Percentiles rank a stretch among this genome's conserved stretches.
These are phyloP conservation scores for Nakazawaea wickerhamii DNA, from an alignment of 805 yeast genomes.

Conservation along the genomic window DNA sequence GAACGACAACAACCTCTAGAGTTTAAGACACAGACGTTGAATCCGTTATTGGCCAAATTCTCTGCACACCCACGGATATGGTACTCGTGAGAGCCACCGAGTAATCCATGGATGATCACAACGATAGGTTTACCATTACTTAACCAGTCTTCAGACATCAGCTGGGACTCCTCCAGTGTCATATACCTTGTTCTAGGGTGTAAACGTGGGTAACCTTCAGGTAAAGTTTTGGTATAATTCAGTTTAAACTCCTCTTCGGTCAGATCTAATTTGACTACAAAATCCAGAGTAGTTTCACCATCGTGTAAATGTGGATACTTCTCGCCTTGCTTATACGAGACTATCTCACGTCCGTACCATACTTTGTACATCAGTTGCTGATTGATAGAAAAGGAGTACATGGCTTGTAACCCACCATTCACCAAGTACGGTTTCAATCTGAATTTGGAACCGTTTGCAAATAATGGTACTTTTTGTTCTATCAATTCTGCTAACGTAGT, in stretches of 20 bases:
- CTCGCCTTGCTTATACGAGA: constrained; percentile 32
- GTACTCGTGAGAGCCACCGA: constrained; percentile 78
- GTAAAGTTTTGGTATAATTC: constrained; percentile 34
- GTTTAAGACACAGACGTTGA: constrained; percentile 55
- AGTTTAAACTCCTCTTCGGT: constrained; percentile 22
- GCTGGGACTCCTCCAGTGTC: constrained; percentile 36
- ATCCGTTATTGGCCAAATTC: constrained; percentile 35
- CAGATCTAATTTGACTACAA: constrained; percentile 29
- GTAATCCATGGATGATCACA: constrained; percentile 64
- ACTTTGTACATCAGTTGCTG: constrained; percentile 36
- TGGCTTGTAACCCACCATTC: constrained; percentile 45
- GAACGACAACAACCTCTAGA: constrained; percentile 77
- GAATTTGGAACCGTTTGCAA: constrained; percentile 31
- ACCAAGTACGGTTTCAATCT: constrained; percentile 40
- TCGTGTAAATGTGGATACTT: constrained; percentile 18
- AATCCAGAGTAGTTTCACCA: constrained; percentile 46
- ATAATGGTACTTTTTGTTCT: constrained; percentile 33
- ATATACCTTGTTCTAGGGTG: constrained; percentile 68
- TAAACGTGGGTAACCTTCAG: constrained; percentile 50
- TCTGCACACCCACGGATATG: constrained; percentile 54
- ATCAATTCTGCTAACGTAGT: constrained; percentile 31
- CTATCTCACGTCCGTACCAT: constrained; percentile 38
- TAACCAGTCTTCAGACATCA: constrained; percentile 26
- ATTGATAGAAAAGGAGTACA: constrained; percentile 40
- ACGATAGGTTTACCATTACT: constrained; percentile 48